A percentile compares a stretch with the other conserved stretches of the same genome.
Evolutionary conservation across 306 rosid species (phyloP).

Genomic region (Benincasa hispida): DNA sequence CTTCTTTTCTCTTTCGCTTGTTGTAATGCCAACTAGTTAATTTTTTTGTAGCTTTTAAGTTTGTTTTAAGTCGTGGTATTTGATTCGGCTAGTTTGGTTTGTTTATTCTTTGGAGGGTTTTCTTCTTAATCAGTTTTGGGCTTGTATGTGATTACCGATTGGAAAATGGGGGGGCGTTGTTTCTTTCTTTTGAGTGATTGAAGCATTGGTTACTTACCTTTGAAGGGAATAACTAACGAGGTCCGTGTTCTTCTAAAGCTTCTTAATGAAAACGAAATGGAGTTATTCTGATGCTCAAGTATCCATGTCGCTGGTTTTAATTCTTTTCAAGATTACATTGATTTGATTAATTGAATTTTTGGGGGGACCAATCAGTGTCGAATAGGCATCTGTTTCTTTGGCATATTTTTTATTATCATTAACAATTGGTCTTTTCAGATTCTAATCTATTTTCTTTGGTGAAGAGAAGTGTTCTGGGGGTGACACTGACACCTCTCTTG

Average conservation of each 20-base stretch:
- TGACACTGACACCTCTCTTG: neutral
- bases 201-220: neutral
- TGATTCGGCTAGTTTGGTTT: neutral
- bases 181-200: neutral
- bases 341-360: neutral
- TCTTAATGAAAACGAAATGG: neutral
- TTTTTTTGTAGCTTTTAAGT: neutral
- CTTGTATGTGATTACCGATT: neutral
- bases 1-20: neutral
- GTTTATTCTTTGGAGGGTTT: neutral
- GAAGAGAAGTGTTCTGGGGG: neutral
- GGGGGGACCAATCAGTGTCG: neutral
- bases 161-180: neutral
- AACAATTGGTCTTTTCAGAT: neutral
- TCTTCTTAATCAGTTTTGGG: neutral
- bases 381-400: neutral
- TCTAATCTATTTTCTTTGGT: neutral
- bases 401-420: neutral
- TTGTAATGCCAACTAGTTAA: neutral
- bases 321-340: neutral
- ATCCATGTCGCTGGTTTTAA: neutral
- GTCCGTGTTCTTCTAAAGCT: neutral
- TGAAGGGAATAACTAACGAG: neutral
- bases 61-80: neutral
- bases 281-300: neutral